Percentiles rank a stretch among this genome's conserved stretches.
Evolutionary conservation across 2,329 filamentous ascomycete species (phyloP).

Genomic region (Apiospora aurea): DNA sequence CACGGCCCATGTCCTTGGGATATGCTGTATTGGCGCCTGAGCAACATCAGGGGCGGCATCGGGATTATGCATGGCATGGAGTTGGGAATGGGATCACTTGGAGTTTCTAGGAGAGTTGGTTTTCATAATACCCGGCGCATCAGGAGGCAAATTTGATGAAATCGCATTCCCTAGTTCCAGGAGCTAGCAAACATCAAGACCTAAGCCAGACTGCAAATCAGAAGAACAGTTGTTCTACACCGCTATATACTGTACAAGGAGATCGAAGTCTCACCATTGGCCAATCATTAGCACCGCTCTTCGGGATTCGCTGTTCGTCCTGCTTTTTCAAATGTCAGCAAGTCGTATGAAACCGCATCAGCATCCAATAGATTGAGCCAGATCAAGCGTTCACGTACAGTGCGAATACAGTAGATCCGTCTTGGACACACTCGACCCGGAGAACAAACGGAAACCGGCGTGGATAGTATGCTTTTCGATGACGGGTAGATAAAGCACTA

Average conservation of each 20-base stretch:
- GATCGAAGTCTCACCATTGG: background rate
- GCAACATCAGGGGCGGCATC: background rate
- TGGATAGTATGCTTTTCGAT: conserved; percentile 10
- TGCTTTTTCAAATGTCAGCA: background rate
- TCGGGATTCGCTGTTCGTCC: background rate
- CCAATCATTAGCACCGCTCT: background rate
- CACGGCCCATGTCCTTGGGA: background rate
- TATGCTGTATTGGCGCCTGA: background rate
- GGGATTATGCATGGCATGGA: conserved; percentile 14
- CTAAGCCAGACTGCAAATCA: background rate
- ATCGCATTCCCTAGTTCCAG: background rate
- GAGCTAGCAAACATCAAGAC: background rate
- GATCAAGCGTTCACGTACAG: background rate
- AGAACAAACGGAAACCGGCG: conserved; percentile 17
- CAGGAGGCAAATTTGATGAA: conserved; percentile 7
- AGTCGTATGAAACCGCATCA: background rate
- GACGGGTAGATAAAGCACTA: conserved; percentile 4
- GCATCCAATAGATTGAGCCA: background rate
- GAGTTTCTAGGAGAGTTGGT: conserved; percentile 1
- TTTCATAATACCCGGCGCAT: conserved; percentile 18
- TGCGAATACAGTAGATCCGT: background rate
- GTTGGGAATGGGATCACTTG: conserved; percentile 16
- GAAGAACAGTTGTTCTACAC: background rate
- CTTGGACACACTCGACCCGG: background rate
- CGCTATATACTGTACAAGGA: background rate